Conservation (phyloP, 208 protist species). For the Wallacemonas sp. region DNA sequence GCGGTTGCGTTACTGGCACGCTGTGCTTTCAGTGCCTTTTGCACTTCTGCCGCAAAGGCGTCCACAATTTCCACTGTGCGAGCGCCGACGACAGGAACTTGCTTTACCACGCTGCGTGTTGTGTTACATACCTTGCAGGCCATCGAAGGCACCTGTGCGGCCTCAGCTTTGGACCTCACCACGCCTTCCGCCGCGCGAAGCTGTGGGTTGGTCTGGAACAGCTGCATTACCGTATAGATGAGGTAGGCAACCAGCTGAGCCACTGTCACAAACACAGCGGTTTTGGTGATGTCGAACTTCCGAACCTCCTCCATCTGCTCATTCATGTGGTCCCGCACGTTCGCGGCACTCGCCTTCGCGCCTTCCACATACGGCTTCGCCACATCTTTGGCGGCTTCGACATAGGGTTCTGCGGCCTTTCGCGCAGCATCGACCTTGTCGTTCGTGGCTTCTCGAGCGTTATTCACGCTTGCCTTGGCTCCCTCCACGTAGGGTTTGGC, state of each 20-base stretch:
- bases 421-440: constrained; percentile 11
- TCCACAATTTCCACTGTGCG: constrained; percentile 28
- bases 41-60: constrained; percentile 27
- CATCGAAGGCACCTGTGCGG: constrained; percentile 5
- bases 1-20: constrained; percentile 1
- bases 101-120: constrained; percentile 8
- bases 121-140: not conserved
- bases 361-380: constrained; percentile 25
- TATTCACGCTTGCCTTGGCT: constrained; percentile 29
- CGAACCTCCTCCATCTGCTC: constrained; percentile 27
- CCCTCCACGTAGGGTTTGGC: constrained; percentile 17
- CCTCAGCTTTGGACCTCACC: not conserved
- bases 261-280: constrained; percentile 27
- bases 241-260: constrained; percentile 37
- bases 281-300: constrained; percentile 46
- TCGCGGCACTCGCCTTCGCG: constrained; percentile 4
- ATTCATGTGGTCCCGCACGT: constrained; percentile 24
- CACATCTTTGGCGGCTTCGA: constrained; percentile 17
- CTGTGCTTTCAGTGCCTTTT: constrained; percentile 23
- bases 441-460: constrained; percentile 13
- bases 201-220: constrained; percentile 16
- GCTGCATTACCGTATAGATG: constrained; percentile 26
- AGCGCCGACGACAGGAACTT: constrained; percentile 36
- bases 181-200: constrained; percentile 17
- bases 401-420: constrained; percentile 15